These are phyloP conservation scores for Somion occarium DNA, from an alignment of 1,284 basidiomycete species.

Conservation along the genomic window DNA sequence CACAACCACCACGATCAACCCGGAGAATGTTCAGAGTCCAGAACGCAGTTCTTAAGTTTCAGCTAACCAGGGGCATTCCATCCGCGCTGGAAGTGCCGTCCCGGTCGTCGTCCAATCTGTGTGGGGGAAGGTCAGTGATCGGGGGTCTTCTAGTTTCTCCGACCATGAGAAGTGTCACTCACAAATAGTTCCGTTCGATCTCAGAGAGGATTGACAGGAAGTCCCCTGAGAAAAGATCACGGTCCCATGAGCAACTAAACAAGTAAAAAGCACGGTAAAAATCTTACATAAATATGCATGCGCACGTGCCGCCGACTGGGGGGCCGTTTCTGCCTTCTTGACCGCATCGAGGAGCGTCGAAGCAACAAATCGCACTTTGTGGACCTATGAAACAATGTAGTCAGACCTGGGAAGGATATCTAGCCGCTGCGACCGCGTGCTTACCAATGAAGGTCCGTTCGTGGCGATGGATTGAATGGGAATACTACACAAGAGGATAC, in stretches of 20 bases:
- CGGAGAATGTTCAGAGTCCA: background rate
- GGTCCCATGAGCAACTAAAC: constrained; percentile 2
- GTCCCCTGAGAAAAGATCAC: constrained; percentile 55
- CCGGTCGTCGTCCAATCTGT: constrained; percentile 69
- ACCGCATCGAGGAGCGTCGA: constrained; percentile 85
- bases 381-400: constrained; percentile 42
- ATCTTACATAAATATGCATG: constrained; percentile 73
- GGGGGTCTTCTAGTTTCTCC: too few relatives aligned
- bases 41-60: constrained; percentile 16
- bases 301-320: constrained; percentile 70
- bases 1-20: background rate
- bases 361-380: constrained; percentile 87
- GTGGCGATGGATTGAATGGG: constrained; percentile 89
- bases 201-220: constrained; percentile 85
- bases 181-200: constrained; percentile 84
- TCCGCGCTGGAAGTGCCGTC: constrained; percentile 57
- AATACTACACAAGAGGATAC: constrained; percentile 46
- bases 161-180: constrained; percentile 27
- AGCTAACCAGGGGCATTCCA: constrained; percentile 43
- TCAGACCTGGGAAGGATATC: constrained; percentile 4
- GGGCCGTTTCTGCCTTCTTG: constrained; percentile 70
- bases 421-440: constrained; percentile 15
- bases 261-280: constrained; percentile 3
- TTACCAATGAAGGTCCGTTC: constrained; percentile 75
- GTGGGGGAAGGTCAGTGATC: constrained; percentile 12